These are phyloP conservation scores for Parathielavia appendiculata DNA, from an alignment of 495 filamentous ascomycete genomes.

Conservation along the genomic window DNA sequence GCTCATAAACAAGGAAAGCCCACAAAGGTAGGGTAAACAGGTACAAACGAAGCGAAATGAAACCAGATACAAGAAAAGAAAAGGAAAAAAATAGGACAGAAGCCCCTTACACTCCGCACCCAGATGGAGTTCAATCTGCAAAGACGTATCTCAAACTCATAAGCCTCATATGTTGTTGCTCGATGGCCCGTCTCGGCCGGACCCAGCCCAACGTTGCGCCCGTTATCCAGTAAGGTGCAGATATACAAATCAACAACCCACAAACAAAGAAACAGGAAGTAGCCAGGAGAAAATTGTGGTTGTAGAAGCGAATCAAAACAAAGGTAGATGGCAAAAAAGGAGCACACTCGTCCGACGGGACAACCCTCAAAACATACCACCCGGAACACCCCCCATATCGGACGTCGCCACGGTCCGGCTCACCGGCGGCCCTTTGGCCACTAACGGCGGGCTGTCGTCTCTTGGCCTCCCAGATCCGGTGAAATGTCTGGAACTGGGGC, in stretches of 20 bases:
- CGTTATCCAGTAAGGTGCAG: constrained; percentile 4
- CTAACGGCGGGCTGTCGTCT: constrained; percentile 38
- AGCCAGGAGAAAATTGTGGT: background rate
- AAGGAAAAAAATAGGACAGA: constrained; percentile 9
- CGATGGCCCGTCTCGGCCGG: constrained; percentile 5
- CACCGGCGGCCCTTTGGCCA: constrained; percentile 30
- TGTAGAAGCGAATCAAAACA: constrained; percentile 19
- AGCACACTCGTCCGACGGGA: constrained; percentile 7
- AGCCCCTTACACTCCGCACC: constrained; percentile 1
- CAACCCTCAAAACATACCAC: constrained; percentile 41
- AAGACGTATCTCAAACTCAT: constrained; percentile 35
- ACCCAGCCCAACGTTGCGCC: background rate
- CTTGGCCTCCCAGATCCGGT: constrained; percentile 28
- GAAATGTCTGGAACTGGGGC: constrained; percentile 46
- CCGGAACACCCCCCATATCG: constrained; percentile 30
- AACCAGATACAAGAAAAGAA: background rate
- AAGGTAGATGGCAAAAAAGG: constrained; percentile 3
- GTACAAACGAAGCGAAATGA: background rate
- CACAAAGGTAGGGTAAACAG: background rate
- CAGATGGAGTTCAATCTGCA: constrained; percentile 12
- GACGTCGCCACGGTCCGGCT: constrained; percentile 14
- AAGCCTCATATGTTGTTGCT: constrained; percentile 17
- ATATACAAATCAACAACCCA: constrained; percentile 22
- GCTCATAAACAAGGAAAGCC: constrained; percentile 3
- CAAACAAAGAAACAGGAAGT: constrained; percentile 18